These are phyloP conservation scores for Cryomyces minteri DNA, from an alignment of 495 filamentous ascomycete genomes.

Conservation along the genomic window DNA sequence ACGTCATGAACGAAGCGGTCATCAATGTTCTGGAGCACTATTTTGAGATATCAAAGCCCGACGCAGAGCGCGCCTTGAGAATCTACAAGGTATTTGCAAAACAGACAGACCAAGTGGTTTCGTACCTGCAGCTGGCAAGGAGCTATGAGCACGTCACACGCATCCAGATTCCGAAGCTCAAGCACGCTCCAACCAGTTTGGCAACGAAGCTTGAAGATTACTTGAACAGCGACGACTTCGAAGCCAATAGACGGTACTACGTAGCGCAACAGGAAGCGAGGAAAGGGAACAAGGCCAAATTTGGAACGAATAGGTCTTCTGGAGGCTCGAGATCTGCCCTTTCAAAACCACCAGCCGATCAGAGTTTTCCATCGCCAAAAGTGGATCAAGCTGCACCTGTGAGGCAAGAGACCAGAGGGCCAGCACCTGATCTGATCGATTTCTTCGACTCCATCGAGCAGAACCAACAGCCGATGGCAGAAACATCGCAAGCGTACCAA, in stretches of 20 bases:
- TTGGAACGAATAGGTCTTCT: constrained; percentile 13
- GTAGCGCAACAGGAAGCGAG: constrained; percentile 71
- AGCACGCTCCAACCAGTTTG: constrained; percentile 87
- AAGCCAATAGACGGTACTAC: constrained; percentile 83
- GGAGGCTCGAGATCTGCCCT: constrained; percentile 10
- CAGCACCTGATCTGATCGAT: constrained; percentile 77
- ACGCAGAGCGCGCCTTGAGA: constrained; percentile 77
- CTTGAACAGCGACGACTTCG: constrained; percentile 88
- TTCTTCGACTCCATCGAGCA: constrained; percentile 97
- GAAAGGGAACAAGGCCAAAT: constrained; percentile 31
- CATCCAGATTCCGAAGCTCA: constrained; percentile 89
- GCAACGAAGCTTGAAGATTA: constrained; percentile 86
- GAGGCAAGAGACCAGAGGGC: constrained; percentile 34
- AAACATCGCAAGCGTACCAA: constrained; percentile 17
- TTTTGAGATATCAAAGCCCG: constrained; percentile 91
- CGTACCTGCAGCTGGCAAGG: constrained; percentile 71
- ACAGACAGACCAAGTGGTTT: constrained; percentile 84
- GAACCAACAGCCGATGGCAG: constrained; percentile 61
- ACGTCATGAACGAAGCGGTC: constrained; percentile 90
- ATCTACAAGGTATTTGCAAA: constrained; percentile 89
- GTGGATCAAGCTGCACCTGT: constrained; percentile 7
- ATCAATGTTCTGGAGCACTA: constrained; percentile 99
- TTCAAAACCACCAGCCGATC: constrained; percentile 8
- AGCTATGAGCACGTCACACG: constrained; percentile 82
- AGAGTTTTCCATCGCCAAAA: constrained; percentile 6